A percentile compares a stretch with the other conserved stretches of the same genome.
Conservation (phyloP, 768 basidiomycete species). For the Gyrodon lividus region DNA sequence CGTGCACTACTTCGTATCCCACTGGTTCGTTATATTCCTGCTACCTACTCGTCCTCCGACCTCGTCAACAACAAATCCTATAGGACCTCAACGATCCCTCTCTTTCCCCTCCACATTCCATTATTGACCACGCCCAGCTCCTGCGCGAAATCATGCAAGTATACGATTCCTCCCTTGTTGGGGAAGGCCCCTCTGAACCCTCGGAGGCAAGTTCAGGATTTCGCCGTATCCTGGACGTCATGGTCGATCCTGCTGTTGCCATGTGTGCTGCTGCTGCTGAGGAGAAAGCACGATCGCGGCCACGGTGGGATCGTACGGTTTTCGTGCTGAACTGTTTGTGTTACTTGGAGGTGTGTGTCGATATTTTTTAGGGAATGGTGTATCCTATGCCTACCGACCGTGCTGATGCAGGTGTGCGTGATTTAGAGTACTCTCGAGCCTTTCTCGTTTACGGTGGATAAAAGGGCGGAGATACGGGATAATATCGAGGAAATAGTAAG, state of each 20-base stretch:
- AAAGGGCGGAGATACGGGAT: conserved; percentile 55
- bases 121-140: conserved; percentile 82
- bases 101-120: conserved; percentile 67
- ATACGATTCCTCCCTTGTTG: conserved; percentile 82
- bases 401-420: background rate
- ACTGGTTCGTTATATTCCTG: conserved; percentile 40
- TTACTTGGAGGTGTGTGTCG: conserved; percentile 67
- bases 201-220: conserved; percentile 18
- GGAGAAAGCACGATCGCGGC: conserved; percentile 53
- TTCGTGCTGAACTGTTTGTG: conserved; percentile 86
- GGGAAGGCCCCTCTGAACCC: conserved; percentile 34
- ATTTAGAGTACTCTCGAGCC: conserved; percentile 61
- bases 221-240: conserved; percentile 66
- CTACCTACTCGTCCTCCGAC: background rate
- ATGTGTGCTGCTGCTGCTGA: conserved; percentile 71
- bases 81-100: conserved; percentile 71
- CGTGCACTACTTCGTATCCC: conserved; percentile 56
- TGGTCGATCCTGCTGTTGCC: conserved; percentile 80
- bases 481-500: conserved; percentile 62
- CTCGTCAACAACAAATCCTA: background rate
- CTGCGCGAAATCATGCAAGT: conserved; percentile 88
- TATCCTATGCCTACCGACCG: background rate
- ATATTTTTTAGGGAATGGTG: background rate
- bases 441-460: conserved; percentile 64
- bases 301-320: conserved; percentile 77